These are phyloP conservation scores for Yamadazyma siamensis DNA, from an alignment of 1,139 yeast genomes.

Conservation along the genomic window DNA sequence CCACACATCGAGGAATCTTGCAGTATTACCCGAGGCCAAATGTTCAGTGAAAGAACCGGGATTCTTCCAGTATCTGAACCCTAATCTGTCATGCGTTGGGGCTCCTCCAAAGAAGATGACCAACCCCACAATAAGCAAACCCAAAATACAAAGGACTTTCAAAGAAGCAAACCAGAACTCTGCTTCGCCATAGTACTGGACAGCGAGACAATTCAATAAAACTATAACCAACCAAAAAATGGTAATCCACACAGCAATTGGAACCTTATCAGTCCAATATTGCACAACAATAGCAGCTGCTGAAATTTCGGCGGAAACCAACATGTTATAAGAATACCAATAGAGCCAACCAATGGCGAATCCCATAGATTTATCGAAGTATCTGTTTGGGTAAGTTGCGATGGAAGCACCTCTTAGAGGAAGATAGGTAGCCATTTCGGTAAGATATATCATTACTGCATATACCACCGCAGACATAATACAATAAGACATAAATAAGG, in stretches of 20 bases:
- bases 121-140: slow-evolving; percentile 39
- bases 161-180: slow-evolving; percentile 66
- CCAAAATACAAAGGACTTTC: slow-evolving; percentile 38
- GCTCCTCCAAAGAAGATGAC: slow-evolving; percentile 50
- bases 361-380: slow-evolving; percentile 34
- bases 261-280: slow-evolving; percentile 54
- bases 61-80: slow-evolving; percentile 62
- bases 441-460: slow-evolving; percentile 55
- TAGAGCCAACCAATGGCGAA: slow-evolving; percentile 49
- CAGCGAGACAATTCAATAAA: slow-evolving; percentile 41
- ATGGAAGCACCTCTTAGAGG: slow-evolving; percentile 50
- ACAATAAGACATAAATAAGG: slow-evolving; percentile 45
- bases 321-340: slow-evolving; percentile 47
- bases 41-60: slow-evolving; percentile 53
- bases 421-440: slow-evolving; percentile 59
- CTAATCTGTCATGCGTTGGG: slow-evolving; percentile 57
- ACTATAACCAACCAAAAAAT: slow-evolving; percentile 42
- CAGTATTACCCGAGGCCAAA: slow-evolving; percentile 54
- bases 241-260: slow-evolving; percentile 54
- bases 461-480: slow-evolving; percentile 51
- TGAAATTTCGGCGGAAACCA: slow-evolving; percentile 49
- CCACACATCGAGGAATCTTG: slow-evolving; percentile 43
- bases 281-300: slow-evolving; percentile 51
- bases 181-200: slow-evolving; percentile 58
- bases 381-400: slow-evolving; percentile 35